Evolutionary conservation across 345 rosid genomes (phyloP), one percentile per base, ranked within the genome.

Genomic region (Stellera chamaejasme): DNA sequence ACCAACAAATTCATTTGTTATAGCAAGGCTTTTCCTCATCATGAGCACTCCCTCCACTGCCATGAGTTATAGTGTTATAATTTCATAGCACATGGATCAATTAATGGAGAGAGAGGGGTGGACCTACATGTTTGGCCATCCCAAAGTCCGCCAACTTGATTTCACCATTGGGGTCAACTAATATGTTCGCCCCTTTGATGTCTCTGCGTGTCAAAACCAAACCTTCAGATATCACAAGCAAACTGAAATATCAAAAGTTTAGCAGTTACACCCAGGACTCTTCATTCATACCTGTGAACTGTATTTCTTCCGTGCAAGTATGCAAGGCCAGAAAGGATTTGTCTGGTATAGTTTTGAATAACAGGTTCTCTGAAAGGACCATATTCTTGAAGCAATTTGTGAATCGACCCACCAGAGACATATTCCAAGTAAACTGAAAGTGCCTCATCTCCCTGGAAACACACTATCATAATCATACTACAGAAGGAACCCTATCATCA

Each of bases 61-160:
- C 39, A 8, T 32, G 2, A 32, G 39, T 8, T 32, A 8, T 32
- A 32, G 7, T 32, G 39, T 8, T 32, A 8, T 32, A 32, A 2
- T 32, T 32, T 32, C 1, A 32, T 32, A 54, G 39, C 58, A 49
- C 42, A 44, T 14, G 15, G 58, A 19, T 16, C 53, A 55, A 14
- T 55, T 27, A 49, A 25, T 47, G 26, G 9, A 28, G 50, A 15
- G 54, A 69, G 47, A 66, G 49, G 55, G 51, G 43, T 46, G 42
- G 13, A 58, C 80, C 58, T 86, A 92, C 99, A 75, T 86, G 97
- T 71, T 84, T 92, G 59, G 99, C 95, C 97, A 92, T 92, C 77
- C 99, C 99, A 66, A 92, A 92, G 72, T 92, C 99, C 3, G 77
- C 90, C 77, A 92, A 64, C 85, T 92, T 92, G 80, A 92, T 81